Base-by-base conservation (phyloP, 169 alveolate species). In the Plasmodium cynomolgi region DNA sequence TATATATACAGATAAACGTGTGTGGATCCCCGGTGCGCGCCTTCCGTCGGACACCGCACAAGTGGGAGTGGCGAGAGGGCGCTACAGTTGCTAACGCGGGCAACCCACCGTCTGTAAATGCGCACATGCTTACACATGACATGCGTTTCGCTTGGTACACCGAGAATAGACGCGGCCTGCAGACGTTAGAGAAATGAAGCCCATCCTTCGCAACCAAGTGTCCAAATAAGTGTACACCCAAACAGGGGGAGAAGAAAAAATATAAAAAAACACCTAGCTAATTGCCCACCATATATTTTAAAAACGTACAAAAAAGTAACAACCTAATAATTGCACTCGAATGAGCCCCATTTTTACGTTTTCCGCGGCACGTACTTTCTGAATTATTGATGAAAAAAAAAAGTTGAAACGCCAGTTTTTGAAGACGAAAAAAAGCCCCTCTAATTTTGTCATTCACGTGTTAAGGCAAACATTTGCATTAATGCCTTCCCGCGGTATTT, bases 81-180 rank as follows among this genome's bases (percentile, higher is more conserved):
- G 0, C 54, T n/a, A 31, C 58, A 33, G 41, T 29, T 74, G 20
- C 58, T 31, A 74, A 37, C 41, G 11, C 41, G 54, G 6, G 41
- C 37, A 74, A 74, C 54, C 23, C 41, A 74, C 11, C 29, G 8
- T 71, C 15, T 17, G 41, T 7, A 74, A 17, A 74, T 74, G 83
- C 41, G 3, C 54, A 74, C 56, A 7, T 82, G 71, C 44, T 58
- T 83, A 83, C 75, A 62, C 75, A 62, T 62, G 75, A 81, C 58
- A 23, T 81, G 17, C 33, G 15, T 20, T 17, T 81, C 73, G 9
- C 75, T 77, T 37, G n/a, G 15, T 20, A 34, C 20, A 77, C 68
- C 68, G 39, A 77, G 58, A 77, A 62, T n/a, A 62, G 26, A n/a
- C 29, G 75, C 15, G n/a, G 33, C 75, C 75, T 62, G 26, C 75